A percentile compares a stretch with the other conserved stretches of the same genome.
Evolutionary conservation across 139 green algal genomes (phyloP).

Genomic region (Micromonas pusilla): DNA sequence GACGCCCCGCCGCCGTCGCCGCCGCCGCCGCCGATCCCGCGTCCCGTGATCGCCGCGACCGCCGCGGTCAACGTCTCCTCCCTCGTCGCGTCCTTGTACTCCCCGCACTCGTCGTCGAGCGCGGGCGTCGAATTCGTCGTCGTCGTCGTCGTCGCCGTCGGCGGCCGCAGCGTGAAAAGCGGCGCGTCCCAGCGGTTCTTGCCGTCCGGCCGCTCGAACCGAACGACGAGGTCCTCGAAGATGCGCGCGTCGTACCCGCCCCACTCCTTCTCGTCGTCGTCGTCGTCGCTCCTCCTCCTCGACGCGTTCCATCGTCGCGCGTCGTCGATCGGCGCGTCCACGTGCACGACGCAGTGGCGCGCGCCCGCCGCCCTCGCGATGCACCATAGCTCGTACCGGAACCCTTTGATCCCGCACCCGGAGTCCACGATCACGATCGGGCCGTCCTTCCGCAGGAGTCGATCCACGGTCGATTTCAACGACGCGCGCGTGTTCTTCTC

Average conservation of each 20-base stretch:
- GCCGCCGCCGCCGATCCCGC: background rate
- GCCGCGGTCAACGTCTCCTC: background rate
- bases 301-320: conserved; percentile 62
- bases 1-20: background rate
- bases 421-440: conserved; percentile 76
- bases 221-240: conserved; percentile 69
- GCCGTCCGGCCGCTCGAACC: conserved; percentile 79
- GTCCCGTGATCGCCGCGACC: conserved; percentile 31
- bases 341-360: conserved; percentile 81
- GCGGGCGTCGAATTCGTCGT: background rate
- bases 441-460: conserved; percentile 44
- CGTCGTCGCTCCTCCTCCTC: conserved; percentile 13
- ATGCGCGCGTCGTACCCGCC: conserved; percentile 35
- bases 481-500: conserved; percentile 77
- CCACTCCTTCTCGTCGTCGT: background rate
- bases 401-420: conserved; percentile 87
- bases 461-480: conserved; percentile 66
- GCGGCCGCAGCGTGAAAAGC: conserved; percentile 41
- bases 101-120: background rate
- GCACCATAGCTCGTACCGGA: conserved; percentile 91
- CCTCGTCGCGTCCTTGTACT: background rate
- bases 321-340: conserved; percentile 50
- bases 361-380: conserved; percentile 64
- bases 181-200: conserved; percentile 84
- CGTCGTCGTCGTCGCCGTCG: background rate